Evolutionary conservation across 2,329 filamentous ascomycete genomes (phyloP).

Genomic region (Sporothrix humicola): DNA sequence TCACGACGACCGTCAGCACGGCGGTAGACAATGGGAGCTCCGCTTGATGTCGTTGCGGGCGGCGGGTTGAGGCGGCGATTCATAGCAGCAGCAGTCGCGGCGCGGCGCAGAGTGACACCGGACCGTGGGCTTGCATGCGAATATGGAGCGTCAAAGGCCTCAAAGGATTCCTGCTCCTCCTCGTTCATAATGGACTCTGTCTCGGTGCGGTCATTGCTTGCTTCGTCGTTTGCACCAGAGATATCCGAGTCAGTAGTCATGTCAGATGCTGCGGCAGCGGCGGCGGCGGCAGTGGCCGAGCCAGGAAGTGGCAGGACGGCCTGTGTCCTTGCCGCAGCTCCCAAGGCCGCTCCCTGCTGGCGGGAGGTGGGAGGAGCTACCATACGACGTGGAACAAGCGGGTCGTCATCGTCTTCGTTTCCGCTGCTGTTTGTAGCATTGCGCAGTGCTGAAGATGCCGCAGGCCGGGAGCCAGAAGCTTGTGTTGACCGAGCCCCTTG

Average conservation of each 20-base stretch:
- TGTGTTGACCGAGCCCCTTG: background rate
- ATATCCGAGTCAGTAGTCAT: background rate
- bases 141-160: slow-evolving; percentile 71
- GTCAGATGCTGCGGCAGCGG: background rate
- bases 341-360: slow-evolving; percentile 24
- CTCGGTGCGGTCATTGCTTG: slow-evolving; percentile 47
- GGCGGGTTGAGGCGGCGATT: slow-evolving; percentile 70
- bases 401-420: slow-evolving; percentile 54
- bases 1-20: slow-evolving; percentile 73
- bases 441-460: background rate
- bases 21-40: slow-evolving; percentile 65
- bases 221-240: background rate
- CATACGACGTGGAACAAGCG: slow-evolving; percentile 58
- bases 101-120: slow-evolving; percentile 70
- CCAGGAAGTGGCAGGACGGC: slow-evolving; percentile 9
- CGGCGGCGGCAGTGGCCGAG: background rate
- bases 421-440: slow-evolving; percentile 13
- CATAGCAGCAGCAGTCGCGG: slow-evolving; percentile 76
- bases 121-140: slow-evolving; percentile 75
- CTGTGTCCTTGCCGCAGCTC: slow-evolving; percentile 36
- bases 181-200: slow-evolving; percentile 55
- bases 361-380: slow-evolving; percentile 41
- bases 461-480: background rate
- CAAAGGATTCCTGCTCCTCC: slow-evolving; percentile 58
- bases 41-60: slow-evolving; percentile 58